phyloP scores from a whole-genome alignment of 2,329 filamentous ascomycete genomes.

The Cladosporium cucumerinum region DNA sequence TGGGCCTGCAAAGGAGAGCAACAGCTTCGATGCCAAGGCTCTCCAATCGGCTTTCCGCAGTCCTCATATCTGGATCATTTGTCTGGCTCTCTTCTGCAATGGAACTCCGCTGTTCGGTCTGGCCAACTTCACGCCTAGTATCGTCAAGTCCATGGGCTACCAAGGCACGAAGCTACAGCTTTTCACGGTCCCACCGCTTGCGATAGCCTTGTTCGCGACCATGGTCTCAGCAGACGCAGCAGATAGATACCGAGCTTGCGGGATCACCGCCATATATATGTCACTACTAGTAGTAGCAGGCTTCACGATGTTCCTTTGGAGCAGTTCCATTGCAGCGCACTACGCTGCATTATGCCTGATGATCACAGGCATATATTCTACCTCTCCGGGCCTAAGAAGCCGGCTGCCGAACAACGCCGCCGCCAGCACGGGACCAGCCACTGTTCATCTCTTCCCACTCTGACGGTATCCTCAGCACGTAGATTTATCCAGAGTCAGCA shows the following conservation, averaged over 20 bases:
- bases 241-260: slow-evolving; percentile 69
- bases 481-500: slow-evolving; percentile 4
- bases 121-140: slow-evolving; percentile 24
- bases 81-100: slow-evolving; percentile 5
- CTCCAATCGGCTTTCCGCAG: slow-evolving; percentile 34
- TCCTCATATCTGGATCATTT: slow-evolving; percentile 5
- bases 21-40: slow-evolving; percentile 34
- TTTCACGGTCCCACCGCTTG: slow-evolving; percentile 72
- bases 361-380: slow-evolving; percentile 83
- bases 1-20: slow-evolving; percentile 30
- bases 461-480: background rate
- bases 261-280: slow-evolving; percentile 72
- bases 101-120: slow-evolving; percentile 5
- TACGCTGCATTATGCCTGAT: slow-evolving; percentile 82
- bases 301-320: slow-evolving; percentile 73
- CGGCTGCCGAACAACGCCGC: slow-evolving; percentile 88
- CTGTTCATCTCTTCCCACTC: slow-evolving; percentile 52
- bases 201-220: slow-evolving; percentile 65
- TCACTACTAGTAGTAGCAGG: slow-evolving; percentile 69
- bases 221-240: slow-evolving; percentile 69
- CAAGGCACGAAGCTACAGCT: slow-evolving; percentile 63
- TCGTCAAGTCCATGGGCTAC: slow-evolving; percentile 46
- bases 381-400: slow-evolving; percentile 78
- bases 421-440: slow-evolving; percentile 83
- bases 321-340: slow-evolving; percentile 61